phyloP scores from a whole-genome alignment of 2,329 filamentous ascomycete genomes.

The Aspergillus thermomutatus region DNA sequence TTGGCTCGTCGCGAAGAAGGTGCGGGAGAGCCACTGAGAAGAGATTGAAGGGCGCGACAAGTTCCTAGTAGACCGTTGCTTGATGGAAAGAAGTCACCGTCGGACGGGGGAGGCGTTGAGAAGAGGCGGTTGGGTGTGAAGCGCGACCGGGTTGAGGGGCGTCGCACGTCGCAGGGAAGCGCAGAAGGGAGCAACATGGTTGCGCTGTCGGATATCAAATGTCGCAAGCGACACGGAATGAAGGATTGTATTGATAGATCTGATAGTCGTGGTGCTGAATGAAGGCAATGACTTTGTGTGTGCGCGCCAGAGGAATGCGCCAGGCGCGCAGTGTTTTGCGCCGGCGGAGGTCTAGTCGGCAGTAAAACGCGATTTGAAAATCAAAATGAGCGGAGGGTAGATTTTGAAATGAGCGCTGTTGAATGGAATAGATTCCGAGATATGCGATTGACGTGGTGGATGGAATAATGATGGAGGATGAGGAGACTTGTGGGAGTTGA shows the following conservation, averaged over 20 bases:
- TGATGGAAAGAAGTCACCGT: constrained; percentile 28
- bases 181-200: constrained; percentile 47
- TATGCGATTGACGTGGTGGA: constrained; percentile 54
- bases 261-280: constrained; percentile 5
- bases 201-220: constrained; percentile 2
- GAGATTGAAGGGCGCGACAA: constrained; percentile 41
- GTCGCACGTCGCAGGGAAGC: constrained; percentile 43
- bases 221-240: not conserved
- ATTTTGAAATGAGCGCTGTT: constrained; percentile 21
- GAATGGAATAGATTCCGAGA: constrained; percentile 17
- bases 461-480: constrained; percentile 59
- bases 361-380: constrained; percentile 11
- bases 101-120: constrained; percentile 38
- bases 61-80: constrained; percentile 40
- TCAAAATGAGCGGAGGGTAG: constrained; percentile 16
- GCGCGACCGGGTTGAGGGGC: constrained; percentile 29
- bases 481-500: constrained; percentile 11
- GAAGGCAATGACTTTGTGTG: constrained; percentile 20
- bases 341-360: constrained; percentile 28
- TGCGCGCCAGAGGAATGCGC: constrained; percentile 3
- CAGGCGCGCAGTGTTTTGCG: constrained; percentile 25
- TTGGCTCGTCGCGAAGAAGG: constrained; percentile 34
- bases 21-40: constrained; percentile 40
- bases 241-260: constrained; percentile 1
- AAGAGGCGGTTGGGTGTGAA: constrained; percentile 35